Percentiles rank a stretch among this genome's conserved stretches.
Conservation (phyloP, 495 filamentous ascomycete species). For the Hypomontagnella monticulosa region DNA sequence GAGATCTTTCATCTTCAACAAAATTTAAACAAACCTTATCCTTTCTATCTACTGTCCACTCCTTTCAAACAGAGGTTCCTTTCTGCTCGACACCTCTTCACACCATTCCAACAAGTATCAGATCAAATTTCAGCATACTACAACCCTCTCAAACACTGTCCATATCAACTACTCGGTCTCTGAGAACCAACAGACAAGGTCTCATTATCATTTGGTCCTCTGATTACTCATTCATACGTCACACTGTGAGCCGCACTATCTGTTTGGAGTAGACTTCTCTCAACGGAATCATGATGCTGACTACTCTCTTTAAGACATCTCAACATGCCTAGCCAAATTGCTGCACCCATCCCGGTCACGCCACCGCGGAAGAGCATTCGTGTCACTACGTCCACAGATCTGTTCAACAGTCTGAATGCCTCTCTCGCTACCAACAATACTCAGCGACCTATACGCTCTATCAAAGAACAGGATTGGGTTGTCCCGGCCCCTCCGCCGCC, state of each 20-base stretch:
- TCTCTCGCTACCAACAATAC: conserved; percentile 51
- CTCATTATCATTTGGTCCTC: background rate
- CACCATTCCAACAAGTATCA: conserved; percentile 1
- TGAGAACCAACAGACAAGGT: background rate
- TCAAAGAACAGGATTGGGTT: conserved; percentile 60
- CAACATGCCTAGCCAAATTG: conserved; percentile 59
- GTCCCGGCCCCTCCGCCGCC: conserved; percentile 62
- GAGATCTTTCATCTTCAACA: conserved; percentile 7
- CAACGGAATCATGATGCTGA: conserved; percentile 7
- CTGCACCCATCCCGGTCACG: conserved; percentile 55
- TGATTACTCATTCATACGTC: background rate
- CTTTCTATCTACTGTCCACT: conserved; percentile 3
- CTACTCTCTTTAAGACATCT: conserved; percentile 12
- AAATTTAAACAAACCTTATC: conserved; percentile 16
- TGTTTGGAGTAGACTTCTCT: background rate
- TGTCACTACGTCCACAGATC: conserved; percentile 53
- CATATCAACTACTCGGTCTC: conserved; percentile 16
- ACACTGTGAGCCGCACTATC: conserved; percentile 14
- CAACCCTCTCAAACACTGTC: conserved; percentile 18
- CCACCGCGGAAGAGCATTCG: conserved; percentile 50
- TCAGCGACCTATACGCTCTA: conserved; percentile 54
- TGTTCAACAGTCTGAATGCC: conserved; percentile 59
- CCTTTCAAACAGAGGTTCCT: background rate
- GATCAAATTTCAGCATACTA: conserved; percentile 22
- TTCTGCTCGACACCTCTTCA: background rate